These are phyloP conservation scores for Kwoniella botswanensis DNA, from an alignment of 768 basidiomycete species.

Conservation along the genomic window DNA sequence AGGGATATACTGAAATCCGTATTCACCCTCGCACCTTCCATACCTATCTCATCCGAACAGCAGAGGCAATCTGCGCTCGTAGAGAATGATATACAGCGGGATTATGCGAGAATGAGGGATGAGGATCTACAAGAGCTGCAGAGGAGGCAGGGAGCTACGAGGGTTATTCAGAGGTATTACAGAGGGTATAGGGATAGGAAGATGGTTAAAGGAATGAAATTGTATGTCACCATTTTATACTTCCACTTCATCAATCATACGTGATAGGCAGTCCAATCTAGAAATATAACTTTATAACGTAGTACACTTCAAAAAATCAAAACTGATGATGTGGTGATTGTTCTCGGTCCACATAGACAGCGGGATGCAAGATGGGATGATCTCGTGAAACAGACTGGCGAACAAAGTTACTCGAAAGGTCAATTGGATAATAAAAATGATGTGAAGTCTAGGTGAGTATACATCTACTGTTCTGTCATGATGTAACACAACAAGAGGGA, in stretches of 20 bases:
- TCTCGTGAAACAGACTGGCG: constrained; percentile 33
- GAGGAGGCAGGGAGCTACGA: constrained; percentile 18
- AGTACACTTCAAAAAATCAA: no score
- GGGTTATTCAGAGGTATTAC: constrained; percentile 32
- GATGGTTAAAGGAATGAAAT: constrained; percentile 19
- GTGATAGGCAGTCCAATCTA: no score
- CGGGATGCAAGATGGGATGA: constrained; percentile 48
- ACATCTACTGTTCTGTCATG: background rate
- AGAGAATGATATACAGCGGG: background rate
- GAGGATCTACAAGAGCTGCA: background rate
- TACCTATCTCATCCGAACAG: background rate
- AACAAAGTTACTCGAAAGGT: constrained; percentile 27
- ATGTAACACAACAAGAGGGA: background rate
- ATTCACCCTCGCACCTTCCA: background rate
- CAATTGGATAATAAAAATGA: constrained; percentile 51
- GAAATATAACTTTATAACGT: no score
- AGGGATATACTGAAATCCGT: constrained; percentile 1
- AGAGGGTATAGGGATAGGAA: constrained; percentile 34
- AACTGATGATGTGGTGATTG: no score
- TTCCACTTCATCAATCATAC: no score
- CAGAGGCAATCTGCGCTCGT: no score
- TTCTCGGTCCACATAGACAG: background rate
- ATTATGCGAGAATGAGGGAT: background rate
- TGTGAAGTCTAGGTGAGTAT: constrained; percentile 38
- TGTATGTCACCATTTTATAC: constrained; percentile 24